Percentiles rank a stretch among this genome's conserved stretches.
These are phyloP conservation scores for Neonectria faginata DNA, from an alignment of 2,329 filamentous ascomycete genomes.

Conservation along the genomic window DNA sequence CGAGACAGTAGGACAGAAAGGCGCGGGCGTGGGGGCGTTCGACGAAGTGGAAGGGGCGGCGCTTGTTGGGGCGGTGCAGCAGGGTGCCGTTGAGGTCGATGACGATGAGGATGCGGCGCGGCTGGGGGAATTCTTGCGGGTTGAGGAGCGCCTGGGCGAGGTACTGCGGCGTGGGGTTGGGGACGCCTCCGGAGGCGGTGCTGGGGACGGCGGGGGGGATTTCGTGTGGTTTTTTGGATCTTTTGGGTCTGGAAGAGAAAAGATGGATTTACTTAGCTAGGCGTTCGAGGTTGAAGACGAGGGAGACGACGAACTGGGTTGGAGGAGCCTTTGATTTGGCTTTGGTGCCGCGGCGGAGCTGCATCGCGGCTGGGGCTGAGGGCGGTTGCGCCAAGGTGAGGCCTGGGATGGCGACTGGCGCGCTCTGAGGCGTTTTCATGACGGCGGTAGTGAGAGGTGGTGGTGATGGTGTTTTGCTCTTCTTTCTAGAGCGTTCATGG, in stretches of 20 bases:
- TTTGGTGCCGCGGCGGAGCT: background rate
- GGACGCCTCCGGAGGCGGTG: constrained; percentile 66
- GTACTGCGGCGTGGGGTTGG: constrained; percentile 71
- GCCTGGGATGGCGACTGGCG: constrained; percentile 6
- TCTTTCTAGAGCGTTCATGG: background rate
- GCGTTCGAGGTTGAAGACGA: too few species aligned
- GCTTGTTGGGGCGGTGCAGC: constrained; percentile 73
- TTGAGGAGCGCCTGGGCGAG: constrained; percentile 63
- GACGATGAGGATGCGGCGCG: constrained; percentile 80
- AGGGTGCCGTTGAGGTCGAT: constrained; percentile 96
- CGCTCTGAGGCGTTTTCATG: background rate
- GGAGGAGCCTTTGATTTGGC: background rate
- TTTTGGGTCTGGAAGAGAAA: background rate
- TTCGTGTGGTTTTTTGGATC: background rate
- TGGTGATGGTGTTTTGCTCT: background rate
- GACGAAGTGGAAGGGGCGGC: constrained; percentile 64
- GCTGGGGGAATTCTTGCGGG: constrained; percentile 55
- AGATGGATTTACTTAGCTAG: too few species aligned
- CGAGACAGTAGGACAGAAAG: constrained; percentile 81
- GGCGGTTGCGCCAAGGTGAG: constrained; percentile 7
- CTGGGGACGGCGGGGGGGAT: constrained; percentile 45
- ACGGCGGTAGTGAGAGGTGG: background rate
- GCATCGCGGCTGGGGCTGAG: background rate
- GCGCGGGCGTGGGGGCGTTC: constrained; percentile 73
- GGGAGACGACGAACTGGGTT: background rate